Evolutionary conservation across 139 green algal species (phyloP).

Genomic region (Mychonastes homosphaera): DNA sequence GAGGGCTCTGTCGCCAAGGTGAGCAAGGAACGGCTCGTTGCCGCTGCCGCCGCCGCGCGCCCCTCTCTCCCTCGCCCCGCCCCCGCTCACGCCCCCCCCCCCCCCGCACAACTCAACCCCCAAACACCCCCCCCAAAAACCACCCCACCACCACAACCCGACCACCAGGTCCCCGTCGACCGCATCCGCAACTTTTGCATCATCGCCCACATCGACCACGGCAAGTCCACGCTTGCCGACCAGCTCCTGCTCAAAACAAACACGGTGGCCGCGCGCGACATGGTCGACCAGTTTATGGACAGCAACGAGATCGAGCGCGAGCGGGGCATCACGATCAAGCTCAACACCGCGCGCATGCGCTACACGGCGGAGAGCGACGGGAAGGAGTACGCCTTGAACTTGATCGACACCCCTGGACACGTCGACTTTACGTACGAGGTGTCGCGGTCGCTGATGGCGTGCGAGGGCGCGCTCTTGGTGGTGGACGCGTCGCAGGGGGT

Average conservation of each 20-base stretch:
- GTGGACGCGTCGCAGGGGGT: conserved; percentile 95
- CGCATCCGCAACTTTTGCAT: conserved; percentile 75
- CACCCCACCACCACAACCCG: not conserved
- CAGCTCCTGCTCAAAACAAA: conserved; percentile 72
- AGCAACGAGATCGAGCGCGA: conserved; percentile 29
- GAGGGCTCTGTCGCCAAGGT: conserved; percentile 23
- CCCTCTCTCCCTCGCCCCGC: no score
- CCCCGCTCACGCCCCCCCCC: no score
- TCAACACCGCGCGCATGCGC: conserved; percentile 91
- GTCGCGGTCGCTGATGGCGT: conserved; percentile 83
- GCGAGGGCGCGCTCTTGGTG: conserved; percentile 93
- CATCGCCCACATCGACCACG: conserved; percentile 83
- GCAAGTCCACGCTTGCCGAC: conserved; percentile 74
- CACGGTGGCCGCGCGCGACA: conserved; percentile 70
- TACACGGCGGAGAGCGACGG: conserved; percentile 50
- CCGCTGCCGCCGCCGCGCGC: not conserved
- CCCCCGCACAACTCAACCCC: not conserved
- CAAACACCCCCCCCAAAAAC: not conserved
- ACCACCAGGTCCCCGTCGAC: conserved; percentile 18
- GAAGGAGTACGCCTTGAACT: conserved; percentile 67
- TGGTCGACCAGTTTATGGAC: conserved; percentile 28
- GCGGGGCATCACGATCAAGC: conserved; percentile 90
- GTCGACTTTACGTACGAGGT: conserved; percentile 63
- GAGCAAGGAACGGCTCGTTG: not conserved
- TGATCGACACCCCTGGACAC: conserved; percentile 69